Conservation (phyloP, 2,329 filamentous ascomycete genomes). For the Cryphonectria nitschkei region DNA sequence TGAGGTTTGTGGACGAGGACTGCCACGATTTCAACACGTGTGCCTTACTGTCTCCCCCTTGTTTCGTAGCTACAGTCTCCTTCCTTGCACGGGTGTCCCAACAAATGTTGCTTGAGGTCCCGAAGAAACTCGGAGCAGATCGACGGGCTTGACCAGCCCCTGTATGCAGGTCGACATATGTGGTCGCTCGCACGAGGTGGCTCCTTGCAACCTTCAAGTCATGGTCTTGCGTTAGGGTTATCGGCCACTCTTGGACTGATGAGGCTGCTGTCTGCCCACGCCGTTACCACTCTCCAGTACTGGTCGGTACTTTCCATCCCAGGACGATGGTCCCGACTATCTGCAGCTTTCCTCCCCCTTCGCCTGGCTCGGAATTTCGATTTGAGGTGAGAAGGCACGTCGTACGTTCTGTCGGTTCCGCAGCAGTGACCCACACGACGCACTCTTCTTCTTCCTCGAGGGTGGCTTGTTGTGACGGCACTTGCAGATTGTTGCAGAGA, state of each 20-base stretch:
- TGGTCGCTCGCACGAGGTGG: neutral
- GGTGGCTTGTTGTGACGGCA: constrained; percentile 1
- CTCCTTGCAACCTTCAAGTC: constrained; percentile 15
- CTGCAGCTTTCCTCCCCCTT: neutral
- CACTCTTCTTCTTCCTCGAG: neutral
- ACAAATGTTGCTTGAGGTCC: neutral
- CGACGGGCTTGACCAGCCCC: neutral
- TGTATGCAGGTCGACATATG: constrained; percentile 6
- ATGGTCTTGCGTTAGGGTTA: constrained; percentile 15
- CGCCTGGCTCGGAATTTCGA: neutral
- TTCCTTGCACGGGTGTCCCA: neutral
- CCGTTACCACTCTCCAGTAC: neutral
- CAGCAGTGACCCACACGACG: constrained; percentile 4
- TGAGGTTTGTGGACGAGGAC: neutral
- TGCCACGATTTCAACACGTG: constrained; percentile 2
- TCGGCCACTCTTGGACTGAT: neutral
- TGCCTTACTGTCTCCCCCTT: constrained; percentile 1
- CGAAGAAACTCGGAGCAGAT: neutral
- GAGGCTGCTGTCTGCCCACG: neutral
- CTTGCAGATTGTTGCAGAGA: constrained; percentile 12
- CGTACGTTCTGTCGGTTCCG: neutral
- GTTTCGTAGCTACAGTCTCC: neutral
- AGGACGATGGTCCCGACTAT: neutral
- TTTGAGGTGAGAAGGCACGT: constrained; percentile 9
- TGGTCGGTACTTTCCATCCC: neutral